phyloP scores from a whole-genome alignment of 2,329 filamentous ascomycete species.

The Capronia coronata region DNA sequence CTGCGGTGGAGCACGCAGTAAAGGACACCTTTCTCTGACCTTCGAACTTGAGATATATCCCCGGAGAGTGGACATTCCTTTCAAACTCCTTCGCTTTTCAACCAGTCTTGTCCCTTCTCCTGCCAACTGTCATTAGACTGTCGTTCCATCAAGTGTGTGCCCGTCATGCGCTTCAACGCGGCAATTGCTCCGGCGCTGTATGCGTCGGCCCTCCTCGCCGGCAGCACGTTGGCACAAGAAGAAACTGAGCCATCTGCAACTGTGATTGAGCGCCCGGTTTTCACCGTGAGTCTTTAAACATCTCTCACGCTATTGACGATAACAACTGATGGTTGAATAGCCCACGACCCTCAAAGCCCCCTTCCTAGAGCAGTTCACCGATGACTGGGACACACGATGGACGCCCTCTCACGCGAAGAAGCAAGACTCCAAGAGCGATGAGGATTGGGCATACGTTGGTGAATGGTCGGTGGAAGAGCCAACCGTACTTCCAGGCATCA shows the following conservation, averaged over 20 bases:
- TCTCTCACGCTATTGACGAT: background rate
- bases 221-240: conserved; percentile 62
- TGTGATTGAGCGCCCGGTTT: conserved; percentile 64
- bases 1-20: conserved; percentile 15
- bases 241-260: conserved; percentile 46
- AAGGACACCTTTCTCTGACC: conserved; percentile 27
- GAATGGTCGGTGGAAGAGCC: conserved; percentile 98
- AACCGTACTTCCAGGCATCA: conserved; percentile 78
- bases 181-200: conserved; percentile 64
- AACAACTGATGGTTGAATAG: conserved; percentile 43
- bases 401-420: conserved; percentile 96
- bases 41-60: conserved; percentile 15
- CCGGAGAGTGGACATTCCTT: background rate
- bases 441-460: conserved; percentile 96
- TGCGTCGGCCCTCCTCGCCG: conserved; percentile 62
- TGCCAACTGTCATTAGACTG: conserved; percentile 10
- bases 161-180: conserved; percentile 77
- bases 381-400: conserved; percentile 91
- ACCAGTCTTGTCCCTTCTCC: conserved; percentile 22
- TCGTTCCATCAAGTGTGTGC: conserved; percentile 16
- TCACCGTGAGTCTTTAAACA: conserved; percentile 63
- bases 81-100: conserved; percentile 18
- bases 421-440: conserved; percentile 69
- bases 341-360: conserved; percentile 82
- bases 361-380: conserved; percentile 97